Percentiles rank a stretch among this genome's conserved stretches.
Evolutionary conservation across 352 stramenopile genomes (phyloP).

Genomic region (Globisporangium canariense): DNA sequence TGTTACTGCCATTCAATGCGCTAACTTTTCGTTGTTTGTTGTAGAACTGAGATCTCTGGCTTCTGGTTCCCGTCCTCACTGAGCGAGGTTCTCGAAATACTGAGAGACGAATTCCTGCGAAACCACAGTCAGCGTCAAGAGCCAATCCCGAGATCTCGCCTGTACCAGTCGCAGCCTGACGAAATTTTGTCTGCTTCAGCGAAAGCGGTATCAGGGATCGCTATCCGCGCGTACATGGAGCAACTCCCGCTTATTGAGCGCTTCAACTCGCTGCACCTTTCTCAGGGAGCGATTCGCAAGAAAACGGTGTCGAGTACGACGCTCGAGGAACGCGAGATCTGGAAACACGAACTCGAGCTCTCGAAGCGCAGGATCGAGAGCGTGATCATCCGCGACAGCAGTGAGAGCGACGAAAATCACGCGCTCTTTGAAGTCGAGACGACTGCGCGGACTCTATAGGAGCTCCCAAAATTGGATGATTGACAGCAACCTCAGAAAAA

Average conservation of each 20-base stretch:
- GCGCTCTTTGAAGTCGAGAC: conserved; percentile 24
- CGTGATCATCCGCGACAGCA: conserved; percentile 19
- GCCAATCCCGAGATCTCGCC: neutral
- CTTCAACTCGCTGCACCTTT: conserved; percentile 44
- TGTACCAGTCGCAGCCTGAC: neutral
- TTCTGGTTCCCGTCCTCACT: conserved; percentile 55
- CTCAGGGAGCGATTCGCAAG: conserved; percentile 5
- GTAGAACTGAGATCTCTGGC: conserved; percentile 46
- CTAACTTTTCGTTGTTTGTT: neutral
- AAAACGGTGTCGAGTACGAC: conserved; percentile 6
- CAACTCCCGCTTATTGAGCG: conserved; percentile 37
- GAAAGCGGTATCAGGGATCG: conserved; percentile 12
- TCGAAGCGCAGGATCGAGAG: conserved; percentile 53
- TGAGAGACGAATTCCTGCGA: conserved; percentile 31
- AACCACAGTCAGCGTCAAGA: neutral
- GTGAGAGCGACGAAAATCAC: neutral
- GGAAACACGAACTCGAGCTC: conserved; percentile 56
- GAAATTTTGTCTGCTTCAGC: conserved; percentile 16
- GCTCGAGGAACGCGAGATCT: conserved; percentile 28
- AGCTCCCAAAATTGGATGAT: neutral
- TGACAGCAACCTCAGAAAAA: neutral
- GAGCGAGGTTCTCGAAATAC: conserved; percentile 29
- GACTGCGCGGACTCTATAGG: conserved; percentile 10
- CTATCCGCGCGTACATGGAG: conserved; percentile 44
- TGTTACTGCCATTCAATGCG: too few relatives aligned